Evolutionary conservation across 202 grass and related monocot species (phyloP).

Genomic region (Panicum virgatum): DNA sequence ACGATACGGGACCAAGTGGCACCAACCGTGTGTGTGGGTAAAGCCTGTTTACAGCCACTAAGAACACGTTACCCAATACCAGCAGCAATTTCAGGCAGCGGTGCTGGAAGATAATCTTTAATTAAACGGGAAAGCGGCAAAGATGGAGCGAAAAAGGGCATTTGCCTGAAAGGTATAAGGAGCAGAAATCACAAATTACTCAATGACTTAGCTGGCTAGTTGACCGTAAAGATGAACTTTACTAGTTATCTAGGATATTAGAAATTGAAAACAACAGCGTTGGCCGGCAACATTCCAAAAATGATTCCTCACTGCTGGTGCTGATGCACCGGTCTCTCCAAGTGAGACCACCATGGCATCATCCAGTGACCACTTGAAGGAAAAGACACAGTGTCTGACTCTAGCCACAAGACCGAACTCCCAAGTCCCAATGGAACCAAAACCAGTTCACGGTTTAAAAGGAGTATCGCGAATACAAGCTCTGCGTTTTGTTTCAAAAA

Average conservation of each 20-base stretch:
- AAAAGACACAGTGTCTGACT: constrained; percentile 6
- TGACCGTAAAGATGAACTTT: constrained; percentile 32
- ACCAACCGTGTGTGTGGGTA: neutral
- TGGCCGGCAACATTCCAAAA: constrained; percentile 18
- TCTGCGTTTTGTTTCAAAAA: too few species aligned
- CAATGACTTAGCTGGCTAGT: neutral
- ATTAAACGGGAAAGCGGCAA: constrained; percentile 26
- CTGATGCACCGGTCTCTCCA: neutral
- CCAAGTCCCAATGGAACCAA: constrained; percentile 15
- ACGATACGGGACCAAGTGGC: neutral
- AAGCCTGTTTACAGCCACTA: constrained; percentile 3
- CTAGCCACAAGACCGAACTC: neutral
- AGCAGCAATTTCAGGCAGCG: constrained; percentile 43
- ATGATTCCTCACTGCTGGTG: constrained; percentile 3
- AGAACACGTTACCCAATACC: constrained; percentile 19
- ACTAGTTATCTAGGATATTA: constrained; percentile 14
- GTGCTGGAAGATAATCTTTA: constrained; percentile 21
- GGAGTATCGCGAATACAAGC: neutral
- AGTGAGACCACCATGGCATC: constrained; percentile 38
- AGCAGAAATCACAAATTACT: neutral
- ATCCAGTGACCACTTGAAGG: constrained; percentile 19
- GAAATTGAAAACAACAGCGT: neutral
- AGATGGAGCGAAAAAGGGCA: constrained; percentile 12
- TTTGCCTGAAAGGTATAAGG: neutral
- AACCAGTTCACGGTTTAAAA: constrained; percentile 10